Evolutionary conservation across 805 yeast species (phyloP).

Genomic region (Wickerhamomyces sydowiorum): DNA sequence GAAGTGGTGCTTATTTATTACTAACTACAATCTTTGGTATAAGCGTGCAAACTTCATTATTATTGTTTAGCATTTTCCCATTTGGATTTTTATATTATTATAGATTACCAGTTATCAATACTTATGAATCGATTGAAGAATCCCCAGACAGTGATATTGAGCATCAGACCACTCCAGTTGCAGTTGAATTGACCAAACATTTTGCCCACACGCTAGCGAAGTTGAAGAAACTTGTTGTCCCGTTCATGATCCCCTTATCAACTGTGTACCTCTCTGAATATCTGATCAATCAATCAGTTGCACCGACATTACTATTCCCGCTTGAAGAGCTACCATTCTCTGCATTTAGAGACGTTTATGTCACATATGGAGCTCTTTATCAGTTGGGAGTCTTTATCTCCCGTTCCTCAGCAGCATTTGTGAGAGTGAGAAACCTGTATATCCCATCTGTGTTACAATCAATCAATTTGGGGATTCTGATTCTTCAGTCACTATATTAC

Average conservation of each 20-base stretch:
- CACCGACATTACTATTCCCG: slow-evolving; percentile 84
- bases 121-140: slow-evolving; percentile 4
- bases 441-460: slow-evolving; percentile 62
- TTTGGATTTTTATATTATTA: slow-evolving; percentile 40
- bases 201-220: slow-evolving; percentile 19
- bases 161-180: neutral
- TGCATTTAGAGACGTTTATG: slow-evolving; percentile 79
- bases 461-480: slow-evolving; percentile 50
- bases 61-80: slow-evolving; percentile 54
- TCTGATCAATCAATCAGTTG: slow-evolving; percentile 82
- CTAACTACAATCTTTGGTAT: slow-evolving; percentile 65
- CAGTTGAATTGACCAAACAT: slow-evolving; percentile 2
- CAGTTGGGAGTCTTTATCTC: slow-evolving; percentile 92
- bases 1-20: slow-evolving; percentile 66
- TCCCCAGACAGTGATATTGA: neutral
- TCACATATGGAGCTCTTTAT: slow-evolving; percentile 82
- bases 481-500: slow-evolving; percentile 60
- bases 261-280: slow-evolving; percentile 85
- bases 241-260: slow-evolving; percentile 79
- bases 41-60: slow-evolving; percentile 46
- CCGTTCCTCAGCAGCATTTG: slow-evolving; percentile 68
- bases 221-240: slow-evolving; percentile 42
- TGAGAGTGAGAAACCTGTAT: slow-evolving; percentile 55
- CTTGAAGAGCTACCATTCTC: slow-evolving; percentile 63
- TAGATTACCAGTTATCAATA: slow-evolving; percentile 15